Conservation (phyloP, 129 eudicot genomes). For the Logfia minima region DNA sequence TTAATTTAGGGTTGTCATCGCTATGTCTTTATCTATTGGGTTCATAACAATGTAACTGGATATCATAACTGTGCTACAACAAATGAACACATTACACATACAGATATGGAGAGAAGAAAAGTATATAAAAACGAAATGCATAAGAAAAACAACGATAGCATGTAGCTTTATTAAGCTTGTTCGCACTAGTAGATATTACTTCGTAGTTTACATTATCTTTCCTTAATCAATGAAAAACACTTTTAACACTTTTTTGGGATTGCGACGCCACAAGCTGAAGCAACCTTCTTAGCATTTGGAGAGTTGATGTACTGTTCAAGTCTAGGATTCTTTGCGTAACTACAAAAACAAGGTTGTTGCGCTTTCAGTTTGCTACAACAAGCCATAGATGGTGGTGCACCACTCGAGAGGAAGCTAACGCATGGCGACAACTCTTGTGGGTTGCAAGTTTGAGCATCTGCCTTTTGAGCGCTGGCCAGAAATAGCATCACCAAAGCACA, state of each 20-base stretch:
- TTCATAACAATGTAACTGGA: no score
- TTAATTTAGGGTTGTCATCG: no score
- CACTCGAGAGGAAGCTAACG: conserved; percentile 13
- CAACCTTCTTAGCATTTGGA: conserved; percentile 38
- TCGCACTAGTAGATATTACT: neutral
- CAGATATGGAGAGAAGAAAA: no score
- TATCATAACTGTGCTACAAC: no score
- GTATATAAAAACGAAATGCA: no score
- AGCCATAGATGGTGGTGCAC: conserved; percentile 23
- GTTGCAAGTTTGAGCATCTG: conserved; percentile 34
- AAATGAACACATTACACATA: no score
- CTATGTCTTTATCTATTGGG: no score
- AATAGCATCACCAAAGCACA: conserved; percentile 20
- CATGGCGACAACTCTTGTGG: conserved; percentile 30
- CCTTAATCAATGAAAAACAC: neutral
- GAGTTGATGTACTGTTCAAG: conserved; percentile 25
- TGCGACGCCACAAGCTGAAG: conserved; percentile 28
- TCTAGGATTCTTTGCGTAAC: conserved; percentile 30
- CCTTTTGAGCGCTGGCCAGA: conserved; percentile 11
- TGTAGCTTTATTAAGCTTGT: no score
- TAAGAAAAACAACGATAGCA: no score
- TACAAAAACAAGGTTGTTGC: conserved; percentile 35
- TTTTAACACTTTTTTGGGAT: conserved; percentile 39
- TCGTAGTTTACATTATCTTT: neutral
- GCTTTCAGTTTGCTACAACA: conserved; percentile 34